Percentiles rank a stretch among this genome's conserved stretches.
Conservation (phyloP, 2,329 filamentous ascomycete genomes). For the Didymella pinodella region DNA sequence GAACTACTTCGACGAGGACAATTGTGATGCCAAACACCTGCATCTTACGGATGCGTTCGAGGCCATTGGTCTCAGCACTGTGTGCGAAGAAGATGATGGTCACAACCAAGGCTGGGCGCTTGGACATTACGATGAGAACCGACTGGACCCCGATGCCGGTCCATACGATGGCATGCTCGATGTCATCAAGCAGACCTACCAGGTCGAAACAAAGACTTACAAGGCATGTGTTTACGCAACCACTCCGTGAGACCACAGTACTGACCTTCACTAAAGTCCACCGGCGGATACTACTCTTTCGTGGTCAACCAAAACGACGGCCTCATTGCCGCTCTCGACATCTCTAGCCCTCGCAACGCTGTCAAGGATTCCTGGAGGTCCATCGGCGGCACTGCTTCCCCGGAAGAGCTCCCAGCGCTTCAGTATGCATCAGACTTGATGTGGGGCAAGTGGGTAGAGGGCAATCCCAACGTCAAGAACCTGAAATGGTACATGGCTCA, state of each 20-base stretch:
- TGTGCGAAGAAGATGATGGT: conserved; percentile 7
- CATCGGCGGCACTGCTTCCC: conserved; percentile 13
- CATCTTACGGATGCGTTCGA: conserved; percentile 13
- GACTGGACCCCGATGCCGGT: neutral
- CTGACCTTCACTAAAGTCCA: conserved; percentile 21
- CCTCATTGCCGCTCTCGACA: conserved; percentile 21
- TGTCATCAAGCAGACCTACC: conserved; percentile 2
- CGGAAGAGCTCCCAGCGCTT: conserved; percentile 32
- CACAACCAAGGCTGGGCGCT: conserved; percentile 18
- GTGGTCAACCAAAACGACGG: conserved; percentile 25
- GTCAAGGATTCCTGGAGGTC: conserved; percentile 10
- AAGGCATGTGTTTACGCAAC: neutral
- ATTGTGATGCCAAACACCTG: conserved; percentile 10
- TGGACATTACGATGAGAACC: conserved; percentile 14
- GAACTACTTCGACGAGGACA: conserved; percentile 6
- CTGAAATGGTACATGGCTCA: conserved; percentile 28
- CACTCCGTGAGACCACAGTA: neutral
- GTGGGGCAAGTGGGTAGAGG: conserved; percentile 33
- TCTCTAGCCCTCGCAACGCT: conserved; percentile 20
- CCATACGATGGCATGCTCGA: neutral
- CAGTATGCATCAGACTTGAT: conserved; percentile 29
- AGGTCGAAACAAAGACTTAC: neutral
- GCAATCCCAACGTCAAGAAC: conserved; percentile 29
- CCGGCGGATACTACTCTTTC: conserved; percentile 28
- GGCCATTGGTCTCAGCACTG: conserved; percentile 10